Percentiles rank a stretch among this genome's conserved stretches.
Evolutionary conservation across 2,329 filamentous ascomycete species (phyloP).

Genomic region (Epichloe gansuensis): DNA sequence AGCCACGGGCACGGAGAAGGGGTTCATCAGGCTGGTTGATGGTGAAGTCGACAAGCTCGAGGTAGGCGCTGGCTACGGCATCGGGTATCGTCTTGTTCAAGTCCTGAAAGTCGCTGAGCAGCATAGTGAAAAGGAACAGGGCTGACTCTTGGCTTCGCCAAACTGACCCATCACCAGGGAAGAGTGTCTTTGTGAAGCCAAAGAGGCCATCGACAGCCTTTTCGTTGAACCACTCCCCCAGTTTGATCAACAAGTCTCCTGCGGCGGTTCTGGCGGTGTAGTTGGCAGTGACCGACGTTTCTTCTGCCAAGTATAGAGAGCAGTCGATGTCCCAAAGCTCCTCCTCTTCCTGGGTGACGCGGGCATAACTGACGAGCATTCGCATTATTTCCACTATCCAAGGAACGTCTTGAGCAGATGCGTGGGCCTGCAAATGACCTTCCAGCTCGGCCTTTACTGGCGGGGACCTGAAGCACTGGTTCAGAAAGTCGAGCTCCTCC

Average conservation of each 20-base stretch:
- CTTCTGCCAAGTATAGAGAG: conserved; percentile 88
- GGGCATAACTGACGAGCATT: conserved; percentile 71
- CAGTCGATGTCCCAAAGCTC: conserved; percentile 94
- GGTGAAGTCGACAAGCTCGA: conserved; percentile 68
- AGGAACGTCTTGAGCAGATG: conserved; percentile 48
- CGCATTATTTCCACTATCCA: conserved; percentile 87
- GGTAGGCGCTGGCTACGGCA: conserved; percentile 58
- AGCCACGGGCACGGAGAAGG: conserved; percentile 75
- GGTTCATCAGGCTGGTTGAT: conserved; percentile 57
- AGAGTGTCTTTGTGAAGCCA: conserved; percentile 61
- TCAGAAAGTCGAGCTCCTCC: conserved; percentile 90
- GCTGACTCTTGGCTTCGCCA: conserved; percentile 65
- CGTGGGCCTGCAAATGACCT: conserved; percentile 53
- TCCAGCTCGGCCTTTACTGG: conserved; percentile 85
- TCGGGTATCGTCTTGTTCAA: conserved; percentile 56
- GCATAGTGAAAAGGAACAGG: conserved; percentile 73
- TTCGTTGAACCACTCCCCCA: conserved; percentile 80
- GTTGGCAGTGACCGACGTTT: conserved; percentile 87
- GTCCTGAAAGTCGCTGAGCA: conserved; percentile 74
- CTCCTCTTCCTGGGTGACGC: conserved; percentile 86
- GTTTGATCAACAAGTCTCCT: conserved; percentile 81
- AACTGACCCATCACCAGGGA: conserved; percentile 37
- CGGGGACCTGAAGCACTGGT: conserved; percentile 76
- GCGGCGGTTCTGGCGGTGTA: conserved; percentile 91
- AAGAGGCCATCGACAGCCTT: conserved; percentile 68